phyloP scores from a whole-genome alignment of 441 rosid species.

The Pelargonium citronellum region DNA sequence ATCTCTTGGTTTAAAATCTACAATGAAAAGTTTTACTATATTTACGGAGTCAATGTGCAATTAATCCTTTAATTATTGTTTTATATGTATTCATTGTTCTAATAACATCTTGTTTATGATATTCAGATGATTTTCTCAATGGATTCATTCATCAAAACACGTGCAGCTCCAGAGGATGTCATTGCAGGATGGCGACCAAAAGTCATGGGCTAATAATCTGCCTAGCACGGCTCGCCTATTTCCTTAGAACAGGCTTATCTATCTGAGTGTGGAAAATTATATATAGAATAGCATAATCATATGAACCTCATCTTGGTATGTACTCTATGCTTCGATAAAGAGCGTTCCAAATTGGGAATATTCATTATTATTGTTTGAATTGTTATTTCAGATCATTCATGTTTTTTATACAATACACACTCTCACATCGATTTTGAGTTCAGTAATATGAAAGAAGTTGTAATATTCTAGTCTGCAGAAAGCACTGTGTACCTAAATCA shows the following conservation, averaged over 20 bases:
- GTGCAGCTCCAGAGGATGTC: constrained; percentile 52
- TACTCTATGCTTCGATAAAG: background rate
- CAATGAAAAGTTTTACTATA: background rate
- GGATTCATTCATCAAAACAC: constrained; percentile 52
- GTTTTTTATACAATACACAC: background rate
- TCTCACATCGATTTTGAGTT: too few species aligned
- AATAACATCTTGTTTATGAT: constrained; percentile 11
- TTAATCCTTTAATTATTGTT: background rate
- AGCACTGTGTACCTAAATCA: too few species aligned
- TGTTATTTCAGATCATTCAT: background rate
- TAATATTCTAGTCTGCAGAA: too few species aligned
- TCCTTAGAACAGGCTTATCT: background rate
- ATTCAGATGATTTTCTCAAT: constrained; percentile 48
- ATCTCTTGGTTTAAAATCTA: too few species aligned
- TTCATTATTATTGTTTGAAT: background rate
- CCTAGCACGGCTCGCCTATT: background rate
- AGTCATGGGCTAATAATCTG: constrained; percentile 47
- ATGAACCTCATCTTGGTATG: background rate
- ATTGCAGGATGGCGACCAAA: constrained; percentile 76
- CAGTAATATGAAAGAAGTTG: too few species aligned
- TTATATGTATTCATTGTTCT: constrained; percentile 12
- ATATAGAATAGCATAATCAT: too few species aligned
- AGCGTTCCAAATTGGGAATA: background rate
- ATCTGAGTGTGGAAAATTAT: background rate
- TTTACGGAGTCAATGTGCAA: background rate